Evolutionary conservation across 2,329 filamentous ascomycete genomes (phyloP).

Genomic region (Phaeoacremonium minimum): DNA sequence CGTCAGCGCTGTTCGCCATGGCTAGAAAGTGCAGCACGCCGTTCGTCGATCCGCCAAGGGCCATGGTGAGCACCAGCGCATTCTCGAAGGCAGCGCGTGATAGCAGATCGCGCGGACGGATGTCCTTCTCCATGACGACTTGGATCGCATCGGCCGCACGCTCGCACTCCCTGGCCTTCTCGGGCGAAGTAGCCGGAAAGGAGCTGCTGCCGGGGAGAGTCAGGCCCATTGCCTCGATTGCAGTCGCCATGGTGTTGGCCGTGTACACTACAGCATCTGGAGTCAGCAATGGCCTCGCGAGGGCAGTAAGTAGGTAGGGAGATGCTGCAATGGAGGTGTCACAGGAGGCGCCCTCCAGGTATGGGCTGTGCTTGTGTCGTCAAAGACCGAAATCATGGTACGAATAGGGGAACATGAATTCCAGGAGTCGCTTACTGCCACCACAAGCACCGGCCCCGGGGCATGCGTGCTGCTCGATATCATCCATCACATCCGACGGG

Average conservation of each 20-base stretch:
- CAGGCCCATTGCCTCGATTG: constrained; percentile 84
- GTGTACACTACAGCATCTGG: constrained; percentile 89
- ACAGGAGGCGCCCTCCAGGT: too few species aligned
- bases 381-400: too few species aligned
- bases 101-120: constrained; percentile 74
- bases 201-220: constrained; percentile 80
- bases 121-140: constrained; percentile 75
- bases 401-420: too few species aligned
- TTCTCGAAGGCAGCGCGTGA: constrained; percentile 83
- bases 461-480: constrained; percentile 77
- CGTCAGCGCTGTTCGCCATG: constrained; percentile 81
- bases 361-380: too few species aligned
- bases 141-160: constrained; percentile 76
- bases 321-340: too few species aligned
- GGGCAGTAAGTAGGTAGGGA: too few species aligned
- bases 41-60: constrained; percentile 86
- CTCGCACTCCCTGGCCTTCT: constrained; percentile 83
- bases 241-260: constrained; percentile 89
- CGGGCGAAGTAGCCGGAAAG: constrained; percentile 73
- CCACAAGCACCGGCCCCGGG: constrained; percentile 71
- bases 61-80: constrained; percentile 85
- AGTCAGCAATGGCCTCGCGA: too few species aligned
- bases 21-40: constrained; percentile 85
- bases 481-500: constrained; percentile 75
- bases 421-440: too few species aligned